phyloP scores from a whole-genome alignment of 106 monocot species.

The Allium sativum region DNA sequence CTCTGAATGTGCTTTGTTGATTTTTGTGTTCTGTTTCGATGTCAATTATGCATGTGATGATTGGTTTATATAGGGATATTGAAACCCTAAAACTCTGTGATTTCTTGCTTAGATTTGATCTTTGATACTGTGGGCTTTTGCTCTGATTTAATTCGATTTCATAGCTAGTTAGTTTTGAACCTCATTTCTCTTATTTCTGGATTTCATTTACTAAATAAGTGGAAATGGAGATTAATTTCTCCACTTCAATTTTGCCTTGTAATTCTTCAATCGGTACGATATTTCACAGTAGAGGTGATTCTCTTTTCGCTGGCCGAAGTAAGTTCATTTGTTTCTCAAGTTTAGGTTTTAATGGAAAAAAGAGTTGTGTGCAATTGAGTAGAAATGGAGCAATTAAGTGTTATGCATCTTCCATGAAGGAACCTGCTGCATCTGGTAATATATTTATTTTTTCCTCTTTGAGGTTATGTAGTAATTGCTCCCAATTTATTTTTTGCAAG shows the following conservation, averaged over 20 bases:
- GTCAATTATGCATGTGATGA: too few relatives aligned
- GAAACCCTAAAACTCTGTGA: too few relatives aligned
- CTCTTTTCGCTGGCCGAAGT: conserved; percentile 3
- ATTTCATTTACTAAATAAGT: neutral
- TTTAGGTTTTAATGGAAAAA: neutral
- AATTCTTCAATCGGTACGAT: neutral
- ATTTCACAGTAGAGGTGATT: conserved; percentile 1
- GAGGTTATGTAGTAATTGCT: too few relatives aligned
- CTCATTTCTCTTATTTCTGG: neutral
- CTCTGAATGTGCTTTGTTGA: too few relatives aligned
- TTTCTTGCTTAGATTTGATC: too few relatives aligned
- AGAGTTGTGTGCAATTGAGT: neutral
- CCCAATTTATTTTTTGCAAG: neutral
- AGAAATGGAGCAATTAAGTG: conserved; percentile 9
- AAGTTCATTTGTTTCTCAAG: neutral
- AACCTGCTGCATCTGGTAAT: conserved; percentile 31
- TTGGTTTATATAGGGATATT: too few relatives aligned
- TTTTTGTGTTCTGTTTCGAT: too few relatives aligned
- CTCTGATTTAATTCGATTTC: too few relatives aligned
- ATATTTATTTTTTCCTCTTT: neutral
- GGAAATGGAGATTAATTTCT: conserved; percentile 5
- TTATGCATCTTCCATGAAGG: conserved; percentile 31
- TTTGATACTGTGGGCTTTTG: too few relatives aligned
- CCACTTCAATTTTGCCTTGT: neutral
- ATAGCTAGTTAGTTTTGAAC: neutral